These are phyloP conservation scores for Phialophora tarda DNA, from an alignment of 2,329 filamentous ascomycete species.

Conservation along the genomic window DNA sequence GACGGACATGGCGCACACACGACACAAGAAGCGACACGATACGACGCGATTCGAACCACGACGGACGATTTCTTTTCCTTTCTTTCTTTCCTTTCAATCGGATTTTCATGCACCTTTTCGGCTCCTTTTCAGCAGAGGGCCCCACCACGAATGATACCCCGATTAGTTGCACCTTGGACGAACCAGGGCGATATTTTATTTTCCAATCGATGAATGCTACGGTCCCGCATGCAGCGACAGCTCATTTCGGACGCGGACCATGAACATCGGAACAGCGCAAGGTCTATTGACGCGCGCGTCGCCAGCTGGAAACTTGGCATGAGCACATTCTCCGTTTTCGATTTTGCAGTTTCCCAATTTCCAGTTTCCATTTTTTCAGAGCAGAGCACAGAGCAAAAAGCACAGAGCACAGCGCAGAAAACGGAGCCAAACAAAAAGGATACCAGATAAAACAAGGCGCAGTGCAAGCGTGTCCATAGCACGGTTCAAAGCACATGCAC, in stretches of 20 bases:
- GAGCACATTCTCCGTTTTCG: not conserved
- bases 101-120: not conserved
- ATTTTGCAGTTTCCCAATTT: too few relatives aligned
- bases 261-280: not conserved
- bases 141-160: not conserved
- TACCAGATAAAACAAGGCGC: not conserved
- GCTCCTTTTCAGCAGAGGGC: not conserved
- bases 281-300: not conserved
- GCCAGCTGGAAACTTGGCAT: not conserved
- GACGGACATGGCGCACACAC: not conserved
- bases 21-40: not conserved
- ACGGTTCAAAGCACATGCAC: too few relatives aligned
- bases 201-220: not conserved
- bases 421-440: not conserved
- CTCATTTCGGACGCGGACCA: not conserved
- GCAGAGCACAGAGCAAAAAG: too few relatives aligned
- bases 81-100: not conserved
- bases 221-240: not conserved
- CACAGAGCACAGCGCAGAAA: too few relatives aligned
- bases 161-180: not conserved
- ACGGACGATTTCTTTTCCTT: not conserved
- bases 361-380: not conserved
- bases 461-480: not conserved
- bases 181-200: not conserved
- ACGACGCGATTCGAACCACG: not conserved